Evolutionary conservation across 352 stramenopile genomes (phyloP), one percentile per base, ranked within the genome.

Genomic region (Thraustochytrium sp.): DNA sequence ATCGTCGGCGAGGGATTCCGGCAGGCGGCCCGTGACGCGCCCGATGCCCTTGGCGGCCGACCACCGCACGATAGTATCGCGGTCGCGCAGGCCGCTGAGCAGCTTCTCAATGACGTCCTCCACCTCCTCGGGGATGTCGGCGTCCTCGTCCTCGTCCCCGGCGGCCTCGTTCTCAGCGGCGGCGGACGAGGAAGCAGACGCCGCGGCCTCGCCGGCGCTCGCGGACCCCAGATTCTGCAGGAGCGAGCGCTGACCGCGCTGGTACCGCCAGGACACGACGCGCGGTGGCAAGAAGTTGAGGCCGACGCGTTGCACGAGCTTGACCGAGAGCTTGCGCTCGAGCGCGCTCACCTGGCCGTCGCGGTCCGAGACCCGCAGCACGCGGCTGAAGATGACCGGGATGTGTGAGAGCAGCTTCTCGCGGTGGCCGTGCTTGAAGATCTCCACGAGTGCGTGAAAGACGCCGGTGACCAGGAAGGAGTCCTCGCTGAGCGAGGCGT

Each of bases 21-120:
- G 94, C 18, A 99, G 88, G 0, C 97, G 90, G 38, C 95, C 93
- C 2, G 95, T 98, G 75, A 99, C 92, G 5, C 97, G 91, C 8
- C 96, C 97, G 59, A 99, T 94, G 18, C 96, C 96, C 85, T 99
- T 99, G n/a, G 97, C 96, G 31, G 96, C 94, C 1, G 94, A 98
- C 97, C 97, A 99, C n/a, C 97, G 91, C 55, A 99, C 96, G 18
- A 98, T 92, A 0, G 97, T 99, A 87, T 97, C 94, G 63, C 94
- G 93, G 87, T 99, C 94, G 42, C 91, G 89, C 2, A 98, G 86
- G 0, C 91, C 93, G 61, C 87, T 91, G 18, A 98, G 82, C 37
- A 96, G 85, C 82, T 90, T 88, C 68, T 97, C 96, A 44, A 99
- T 94, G 44, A 98, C 96, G 76, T 98, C 94, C 87, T 99, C 97